phyloP scores from a whole-genome alignment of 306 rosid genomes.

The Abrus pulchellus region DNA sequence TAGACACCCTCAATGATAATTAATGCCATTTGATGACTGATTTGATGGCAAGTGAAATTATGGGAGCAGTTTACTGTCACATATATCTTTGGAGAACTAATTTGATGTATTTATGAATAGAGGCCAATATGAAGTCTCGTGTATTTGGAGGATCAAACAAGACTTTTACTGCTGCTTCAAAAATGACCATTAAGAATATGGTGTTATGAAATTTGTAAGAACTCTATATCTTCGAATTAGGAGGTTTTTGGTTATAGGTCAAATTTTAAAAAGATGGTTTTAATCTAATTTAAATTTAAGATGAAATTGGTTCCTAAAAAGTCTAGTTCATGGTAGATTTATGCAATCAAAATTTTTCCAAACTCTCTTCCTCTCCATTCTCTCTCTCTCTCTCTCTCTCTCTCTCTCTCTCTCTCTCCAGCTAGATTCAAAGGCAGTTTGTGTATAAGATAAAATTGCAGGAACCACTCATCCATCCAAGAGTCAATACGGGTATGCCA shows the following conservation, averaged over 20 bases:
- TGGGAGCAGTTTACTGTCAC: neutral
- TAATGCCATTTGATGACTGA: neutral
- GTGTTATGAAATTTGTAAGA: neutral
- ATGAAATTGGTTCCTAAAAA: neutral
- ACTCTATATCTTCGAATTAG: neutral
- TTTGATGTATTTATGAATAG: neutral
- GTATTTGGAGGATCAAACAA: slow-evolving; percentile 1
- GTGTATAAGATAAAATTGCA: neutral
- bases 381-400: neutral
- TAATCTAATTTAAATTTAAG: neutral
- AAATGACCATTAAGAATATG: neutral
- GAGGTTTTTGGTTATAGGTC: neutral
- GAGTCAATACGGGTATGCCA: neutral
- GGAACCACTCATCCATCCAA: neutral
- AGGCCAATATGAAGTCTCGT: slow-evolving; percentile 1
- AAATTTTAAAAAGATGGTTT: neutral
- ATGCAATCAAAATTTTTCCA: neutral
- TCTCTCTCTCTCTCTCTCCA: neutral
- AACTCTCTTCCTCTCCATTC: neutral
- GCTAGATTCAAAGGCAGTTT: neutral
- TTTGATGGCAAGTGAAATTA: neutral
- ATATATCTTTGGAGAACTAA: neutral
- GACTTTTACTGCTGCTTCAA: neutral
- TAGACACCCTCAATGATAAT: neutral
- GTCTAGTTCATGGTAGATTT: neutral